Base-by-base conservation (phyloP, 768 basidiomycete genomes). In the Pleurotus ostreatus region DNA sequence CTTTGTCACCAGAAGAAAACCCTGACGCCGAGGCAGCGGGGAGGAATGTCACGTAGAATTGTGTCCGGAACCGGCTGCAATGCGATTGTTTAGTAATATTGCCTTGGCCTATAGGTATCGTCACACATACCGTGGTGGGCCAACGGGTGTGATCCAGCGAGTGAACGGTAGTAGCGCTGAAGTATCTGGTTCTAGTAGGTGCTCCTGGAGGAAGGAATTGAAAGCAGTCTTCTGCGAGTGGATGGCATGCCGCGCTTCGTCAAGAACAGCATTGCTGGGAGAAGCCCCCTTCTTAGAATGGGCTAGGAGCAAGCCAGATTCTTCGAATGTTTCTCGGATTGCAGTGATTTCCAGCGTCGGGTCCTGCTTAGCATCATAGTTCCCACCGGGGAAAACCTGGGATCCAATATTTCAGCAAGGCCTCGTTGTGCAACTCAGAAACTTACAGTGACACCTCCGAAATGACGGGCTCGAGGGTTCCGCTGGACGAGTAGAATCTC, bases 301-400 rank as follows among this genome's bases (percentile, higher is more conserved):
- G 9, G 84, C 85, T 12, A 89, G 66, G 12, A 89, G 67, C 25
- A 89, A 67, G 1, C 88, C 88, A 2, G 86, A 78, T 64, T 91
- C 88, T 63, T 91, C 88, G 57, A 91, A 89, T 0, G 87, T 85
- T 69, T 91, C 88, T 15, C 88, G 77, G 44, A 89, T 83, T 3
- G 86, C 88, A 12, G 86, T 89, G 56, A 84, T 74, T 30, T 67
- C 66, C 16, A 86, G 65, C 8, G 81, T 81, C 5, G 65, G 63
- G 61, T 89, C 88, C 60, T 89, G 85, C 55, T 72, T 69, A 47
- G 73, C 59, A 71, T 89, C 88, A 41, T 73, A 76, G 66, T 88
- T 88, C 15, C 88, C 88, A 12, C 88, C 88, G 5, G 88, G 88
- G 62, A 89, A 91, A 25, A 89, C 88, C 88, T 90, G 59, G 22